phyloP scores from a whole-genome alignment of 352 stramenopile species.

The Phytophthora multivora region DNA sequence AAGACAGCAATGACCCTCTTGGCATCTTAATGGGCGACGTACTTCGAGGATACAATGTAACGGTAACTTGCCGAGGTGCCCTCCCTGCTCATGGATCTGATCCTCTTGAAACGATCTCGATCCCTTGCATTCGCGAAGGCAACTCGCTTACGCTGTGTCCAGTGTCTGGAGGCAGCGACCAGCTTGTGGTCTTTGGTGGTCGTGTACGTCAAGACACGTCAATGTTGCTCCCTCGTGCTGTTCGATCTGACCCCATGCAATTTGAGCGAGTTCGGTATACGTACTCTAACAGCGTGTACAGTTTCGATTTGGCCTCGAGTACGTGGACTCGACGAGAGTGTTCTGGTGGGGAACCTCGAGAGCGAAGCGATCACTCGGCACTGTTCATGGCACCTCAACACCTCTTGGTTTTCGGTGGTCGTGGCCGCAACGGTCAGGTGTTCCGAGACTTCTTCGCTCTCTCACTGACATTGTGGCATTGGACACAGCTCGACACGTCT shows the following conservation, averaged over 20 bases:
- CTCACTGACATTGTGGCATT: conserved; percentile 54
- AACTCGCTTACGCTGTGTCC: conserved; percentile 68
- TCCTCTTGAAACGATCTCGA: conserved; percentile 43
- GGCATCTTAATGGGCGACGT: conserved; percentile 42
- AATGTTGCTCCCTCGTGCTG: conserved; percentile 38
- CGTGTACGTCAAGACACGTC: conserved; percentile 58
- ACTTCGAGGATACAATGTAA: conserved; percentile 30
- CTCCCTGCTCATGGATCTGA: conserved; percentile 35
- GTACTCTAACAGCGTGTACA: conserved; percentile 67
- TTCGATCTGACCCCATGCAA: conserved; percentile 44
- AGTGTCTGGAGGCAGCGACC: conserved; percentile 17
- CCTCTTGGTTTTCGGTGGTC: conserved; percentile 59
- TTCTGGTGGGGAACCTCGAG: conserved; percentile 34
- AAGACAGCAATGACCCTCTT: conserved; percentile 20
- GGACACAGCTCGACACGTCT: conserved; percentile 43
- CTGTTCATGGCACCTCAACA: conserved; percentile 54
- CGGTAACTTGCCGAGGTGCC: conserved; percentile 22
- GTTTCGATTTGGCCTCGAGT: conserved; percentile 41
- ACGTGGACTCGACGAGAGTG: conserved; percentile 53
- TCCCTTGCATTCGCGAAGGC: conserved; percentile 58
- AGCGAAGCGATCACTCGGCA: conserved; percentile 62
- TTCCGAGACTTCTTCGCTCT: conserved; percentile 61
- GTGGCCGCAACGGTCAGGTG: conserved; percentile 54
- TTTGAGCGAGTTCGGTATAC: conserved; percentile 64
- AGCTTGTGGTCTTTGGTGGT: conserved; percentile 60